Base-by-base conservation (phyloP, 2,329 filamentous ascomycete species). In the Pseudogymnoascus sp. region DNA sequence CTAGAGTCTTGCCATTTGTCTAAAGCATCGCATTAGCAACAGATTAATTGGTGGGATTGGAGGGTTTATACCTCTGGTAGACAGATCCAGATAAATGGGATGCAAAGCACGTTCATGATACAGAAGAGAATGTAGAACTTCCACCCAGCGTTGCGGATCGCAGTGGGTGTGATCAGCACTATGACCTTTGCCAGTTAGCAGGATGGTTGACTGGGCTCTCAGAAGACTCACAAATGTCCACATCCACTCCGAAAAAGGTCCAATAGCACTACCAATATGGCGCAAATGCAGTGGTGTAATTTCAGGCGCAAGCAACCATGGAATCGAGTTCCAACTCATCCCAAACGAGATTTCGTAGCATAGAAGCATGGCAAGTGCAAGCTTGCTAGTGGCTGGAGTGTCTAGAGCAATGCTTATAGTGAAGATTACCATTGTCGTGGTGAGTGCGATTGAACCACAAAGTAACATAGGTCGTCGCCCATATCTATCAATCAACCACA, bases 381-480 rank as follows among this genome's bases (percentile, higher is more conserved):
- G 22, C 24, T 11, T 63, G 12, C 33, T 37, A n/a, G 53, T 24
- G 26, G 50, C 22, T 16, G 33, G 19, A 28, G 62, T 63, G 26
- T 60, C 35, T 8, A 63, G 8, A 28, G 62, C 62, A 24, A 63
- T 28, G 31, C 62, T 59, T 19, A 63, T 63, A 19, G 62, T 63
- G 24, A 60, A 63, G 24, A 63, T n/a, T 10, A 63, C 43, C 62
- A 63, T 63, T 40, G 35, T 60, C 11, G 46, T 38, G 7, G 62
- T 40, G 19, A 35, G 40, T 19, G 56, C 50, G 16, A 63, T 46
- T 28, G 62, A 35, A 14, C 62, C 62, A 19, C 26, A 60, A 35
- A 63, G 35, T 85, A 91, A 89, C 66, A 90, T 80, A 70, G 84
- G 82, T n/a, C 88, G 81, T 33, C 88, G 85, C 10, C 86, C 86